Conservation (phyloP, 1,284 basidiomycete species). For the Schizophyllum amplum region DNA sequence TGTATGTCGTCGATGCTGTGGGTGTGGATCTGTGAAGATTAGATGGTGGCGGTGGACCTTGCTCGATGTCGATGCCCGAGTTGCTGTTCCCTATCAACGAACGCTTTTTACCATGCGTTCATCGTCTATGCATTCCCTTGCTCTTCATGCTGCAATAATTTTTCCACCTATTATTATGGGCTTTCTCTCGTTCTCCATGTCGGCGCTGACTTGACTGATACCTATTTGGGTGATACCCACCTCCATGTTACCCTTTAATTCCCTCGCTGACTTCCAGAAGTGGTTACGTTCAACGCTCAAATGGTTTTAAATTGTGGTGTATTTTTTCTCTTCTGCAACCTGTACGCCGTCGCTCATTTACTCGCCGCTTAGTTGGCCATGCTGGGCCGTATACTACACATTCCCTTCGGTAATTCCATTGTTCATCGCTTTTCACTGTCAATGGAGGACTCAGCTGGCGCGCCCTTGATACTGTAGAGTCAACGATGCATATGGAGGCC, state of each 20-base stretch:
- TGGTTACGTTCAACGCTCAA: neutral
- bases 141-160: neutral
- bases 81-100: neutral
- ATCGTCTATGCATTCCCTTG: constrained; percentile 1
- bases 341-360: neutral
- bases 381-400: neutral
- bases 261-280: neutral
- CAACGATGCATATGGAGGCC: too few species aligned
- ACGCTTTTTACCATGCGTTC: neutral
- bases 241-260: neutral
- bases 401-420: neutral
- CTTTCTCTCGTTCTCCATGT: neutral
- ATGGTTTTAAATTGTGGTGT: neutral
- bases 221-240: neutral
- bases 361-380: neutral
- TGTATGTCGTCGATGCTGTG: constrained; percentile 73
- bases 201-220: neutral
- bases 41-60: neutral
- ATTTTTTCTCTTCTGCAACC: neutral
- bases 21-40: constrained; percentile 15
- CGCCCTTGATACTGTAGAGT: too few species aligned
- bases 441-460: too few species aligned
- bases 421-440: neutral
- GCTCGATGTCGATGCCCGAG: neutral
- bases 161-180: neutral